Evolutionary conservation across 768 basidiomycete species (phyloP), one percentile per base, ranked within the genome.

Genomic region (Russula earlei): DNA sequence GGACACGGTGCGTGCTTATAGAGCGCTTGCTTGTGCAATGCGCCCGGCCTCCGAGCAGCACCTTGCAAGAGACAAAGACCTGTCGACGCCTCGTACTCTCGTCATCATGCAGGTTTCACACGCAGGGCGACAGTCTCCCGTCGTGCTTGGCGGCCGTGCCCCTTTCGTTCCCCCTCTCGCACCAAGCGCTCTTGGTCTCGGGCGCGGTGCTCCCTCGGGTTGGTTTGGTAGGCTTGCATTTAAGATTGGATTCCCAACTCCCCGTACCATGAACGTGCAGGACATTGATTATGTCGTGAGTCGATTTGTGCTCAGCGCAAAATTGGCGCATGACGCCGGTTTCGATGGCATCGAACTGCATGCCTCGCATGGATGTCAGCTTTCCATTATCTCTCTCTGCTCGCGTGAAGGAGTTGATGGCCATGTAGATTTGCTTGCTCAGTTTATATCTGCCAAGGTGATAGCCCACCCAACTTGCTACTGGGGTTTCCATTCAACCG

Each of bases 341-440:
- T 94, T 92, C 66, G 89, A 95, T 59, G 93, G 94, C 0, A 71
- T 95, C 4, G 81, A 96, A 64, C 59, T 97, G 10, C 94, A 96
- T 67, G 85, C 75, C 24, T 84, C 84, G 1, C 91, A 94, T 68
- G 91, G 91, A 36, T 93, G 87, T 90, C 52, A 68, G 87, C 79
- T 10, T 19, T 14, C 24, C 15, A 8, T 14, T 29, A 9, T 33
- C 7, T 22, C 7, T 22, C n/a, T 15, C 14, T 34, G 19, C 33
- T 4, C 25, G 27, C 36, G 17, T 37, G 9, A 19, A 54, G 25
- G 42, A 40, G n/a, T 33, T 34, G 20, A 51, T 31, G 20, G 7
- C 19, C 31, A 27, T 34, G 11, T 57, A 91, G 89, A 92, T 68
- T 75, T 94, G 22, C 70, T 94, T 19, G 75, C 88, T 0, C 83